Evolutionary conservation across 2,329 filamentous ascomycete genomes (phyloP), one percentile per base, ranked within the genome.

Genomic region (Dactylellina parvicollis): DNA sequence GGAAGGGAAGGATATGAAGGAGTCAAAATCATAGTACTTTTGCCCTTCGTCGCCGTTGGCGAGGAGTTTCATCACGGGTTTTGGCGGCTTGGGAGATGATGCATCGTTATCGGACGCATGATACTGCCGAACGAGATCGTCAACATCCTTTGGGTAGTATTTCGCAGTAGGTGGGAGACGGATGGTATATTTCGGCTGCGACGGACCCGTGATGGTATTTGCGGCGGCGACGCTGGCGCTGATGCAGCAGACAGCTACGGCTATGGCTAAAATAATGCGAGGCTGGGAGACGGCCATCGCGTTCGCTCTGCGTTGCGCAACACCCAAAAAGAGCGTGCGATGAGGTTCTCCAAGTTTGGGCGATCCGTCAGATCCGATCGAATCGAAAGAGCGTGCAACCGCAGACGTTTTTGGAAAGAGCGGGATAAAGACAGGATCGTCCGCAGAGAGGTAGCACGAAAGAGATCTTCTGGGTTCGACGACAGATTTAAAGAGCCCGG

Each of bases 21-120:
- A 60, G 9, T 65, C 67, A 24, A 65, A 57, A 54, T 72, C 52
- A 54, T 72, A 72, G 55, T 72, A 72, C 20, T 72, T 72, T 24
- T 65, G 38, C 4, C 67, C 59, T 54, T 64, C 67, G 16, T 72
- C 67, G 14, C 26, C 66, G 28, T 65, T 55, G 7, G 44, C 52
- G 38, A 55, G 46, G 0, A 72, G 46, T 28, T 72, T 72, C 67
- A 72, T 72, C n/a, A 72, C 59, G 26, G 67, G 67, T 18, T 57
- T 56, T 5, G 18, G 4, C 12, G 42, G 20, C n/a, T 34, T 59
- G 14, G 32, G n/a, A n/a, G n/a, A n/a, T n/a, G n/a, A 46, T 44
- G n/a, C 36, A 54, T 52, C 38, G n/a, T 59, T 26, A 26, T 54
- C 38, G 4, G 14, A 5, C 18, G 24, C 60, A 32, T 55, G 49